Base-by-base conservation (phyloP, 2,329 filamentous ascomycete genomes). In the Xylariales sp. region DNA sequence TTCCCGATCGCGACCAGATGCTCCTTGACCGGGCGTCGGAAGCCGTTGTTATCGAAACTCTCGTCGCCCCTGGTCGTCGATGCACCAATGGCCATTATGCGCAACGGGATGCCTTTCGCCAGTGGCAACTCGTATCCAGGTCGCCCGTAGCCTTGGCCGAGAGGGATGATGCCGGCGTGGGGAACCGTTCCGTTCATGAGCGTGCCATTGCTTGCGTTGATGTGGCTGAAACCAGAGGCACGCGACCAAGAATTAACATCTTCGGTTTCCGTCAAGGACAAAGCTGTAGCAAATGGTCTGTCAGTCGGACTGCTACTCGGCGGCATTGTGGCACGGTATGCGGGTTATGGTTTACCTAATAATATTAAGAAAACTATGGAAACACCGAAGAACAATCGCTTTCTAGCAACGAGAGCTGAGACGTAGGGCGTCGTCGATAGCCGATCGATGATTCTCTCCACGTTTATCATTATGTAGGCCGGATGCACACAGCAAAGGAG, bases 21-120 rank as follows among this genome's bases (percentile, higher is more conserved):
- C 15, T 53, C 51, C 14, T 51, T 51, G 34, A 55, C 46, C 19
- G 51, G 49, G 27, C 51, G 51, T 11, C 53, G 53, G 38, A 53
- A 55, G 8, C 53, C 53, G 3, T 53, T 37, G 28, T 51, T 49
- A 15, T 51, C 51, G 6, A 49, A 50, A 4, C 50, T 51, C 9
- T 50, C 50, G 37, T 54, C 51, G 15, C 53, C 53, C 9, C 51
- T 49, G 14, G 53, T 50, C 25, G 52, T 54, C 31, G 53, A 55
- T 14, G 53, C 51, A 10, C 53, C 53, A 25, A 55, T 49, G 14
- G 51, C 50, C 49, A 55, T 53, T 40, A 55, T 54, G 28, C 53
- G 41, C 19, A 55, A 42, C 4, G 53, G 50, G 33, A 46, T 86
- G 58, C 44, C 44, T 15, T 42, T 42, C 15, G 44, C 44, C 21